Base-by-base conservation (phyloP, 202 grass and related monocot genomes). In the Schoenoplectus tabernaemontani region DNA sequence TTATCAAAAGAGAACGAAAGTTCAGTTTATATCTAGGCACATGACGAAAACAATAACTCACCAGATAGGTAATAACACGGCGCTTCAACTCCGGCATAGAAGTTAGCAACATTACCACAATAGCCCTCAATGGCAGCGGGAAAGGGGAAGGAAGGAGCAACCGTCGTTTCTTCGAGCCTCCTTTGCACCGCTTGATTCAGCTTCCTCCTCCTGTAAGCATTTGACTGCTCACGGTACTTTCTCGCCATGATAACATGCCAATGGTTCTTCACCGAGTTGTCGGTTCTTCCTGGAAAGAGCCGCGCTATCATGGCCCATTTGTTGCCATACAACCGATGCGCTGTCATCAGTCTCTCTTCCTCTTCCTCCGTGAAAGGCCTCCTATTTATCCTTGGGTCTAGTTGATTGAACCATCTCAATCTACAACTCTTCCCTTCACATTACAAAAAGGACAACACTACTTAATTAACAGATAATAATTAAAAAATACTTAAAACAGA, bases 241-340 rank as follows among this genome's bases (percentile, higher is more conserved):
- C 93, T 90, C 48, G 92, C 92, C 92, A 96, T 96, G 89, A 96
- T 87, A 67, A 96, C 92, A 42, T 96, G 92, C 92, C 92, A 96
- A 83, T 96, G 92, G 82, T 96, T 96, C 89, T 96, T 96, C 56
- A 96, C 86, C 15, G 92, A 90, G 85, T 96, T 96, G 84, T 96
- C 90, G 7, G 93, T 96, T 39, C 93, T 88, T 2, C 93, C 93
- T 0, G 93, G 93, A 78, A 96, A 96, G 30, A 96, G 88, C 6
- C 90, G 82, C 9, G 93, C 91, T 82, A 97, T 97, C 89, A 93
- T 91, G 20, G 93, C 91, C 93, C 93, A 97, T 56, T 97, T 97
- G 89, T 97, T 97, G 62, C 93, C 93, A 34, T 97, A 91, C 75
- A 90, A 82, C 22, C 93, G 80, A 84, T 97, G 93, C 66, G 91